A percentile compares a stretch with the other conserved stretches of the same genome.
phyloP scores from a whole-genome alignment of 768 basidiomycete species.

The Clitopilus passeckerianus region DNA sequence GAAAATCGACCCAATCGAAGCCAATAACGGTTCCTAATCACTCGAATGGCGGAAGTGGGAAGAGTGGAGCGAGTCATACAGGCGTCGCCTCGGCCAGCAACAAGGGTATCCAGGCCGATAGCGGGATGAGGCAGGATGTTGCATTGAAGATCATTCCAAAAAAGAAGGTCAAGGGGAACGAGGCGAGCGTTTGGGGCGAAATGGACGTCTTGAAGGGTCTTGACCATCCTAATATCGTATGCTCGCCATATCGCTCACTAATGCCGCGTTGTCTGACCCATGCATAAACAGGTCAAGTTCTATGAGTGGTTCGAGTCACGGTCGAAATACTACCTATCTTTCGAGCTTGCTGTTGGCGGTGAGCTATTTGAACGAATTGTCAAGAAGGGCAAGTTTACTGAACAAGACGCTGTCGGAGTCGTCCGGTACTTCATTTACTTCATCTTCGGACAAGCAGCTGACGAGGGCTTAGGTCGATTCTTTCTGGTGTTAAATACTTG shows the following conservation, averaged over 20 bases:
- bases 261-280: background rate
- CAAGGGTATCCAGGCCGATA: slow-evolving; percentile 9
- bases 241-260: slow-evolving; percentile 17
- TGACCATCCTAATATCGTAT: slow-evolving; percentile 87
- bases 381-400: slow-evolving; percentile 86
- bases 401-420: slow-evolving; percentile 81
- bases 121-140: slow-evolving; percentile 56
- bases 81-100: background rate
- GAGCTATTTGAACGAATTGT: slow-evolving; percentile 91
- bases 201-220: slow-evolving; percentile 90
- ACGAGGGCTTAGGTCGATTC: slow-evolving; percentile 53
- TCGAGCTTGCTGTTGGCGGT: slow-evolving; percentile 91
- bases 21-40: slow-evolving; percentile 9
- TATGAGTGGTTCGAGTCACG: slow-evolving; percentile 96
- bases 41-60: slow-evolving; percentile 4
- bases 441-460: background rate
- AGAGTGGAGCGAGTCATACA: background rate
- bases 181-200: slow-evolving; percentile 84
- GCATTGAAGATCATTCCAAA: slow-evolving; percentile 91
- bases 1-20: slow-evolving; percentile 19
- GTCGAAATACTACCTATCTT: slow-evolving; percentile 91
- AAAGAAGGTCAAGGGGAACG: slow-evolving; percentile 93
- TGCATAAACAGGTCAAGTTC: slow-evolving; percentile 73
- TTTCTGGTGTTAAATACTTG: slow-evolving; percentile 85
- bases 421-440: slow-evolving; percentile 46